These are phyloP conservation scores for Candida verbasci DNA, from an alignment of 805 yeast species.

Conservation along the genomic window DNA sequence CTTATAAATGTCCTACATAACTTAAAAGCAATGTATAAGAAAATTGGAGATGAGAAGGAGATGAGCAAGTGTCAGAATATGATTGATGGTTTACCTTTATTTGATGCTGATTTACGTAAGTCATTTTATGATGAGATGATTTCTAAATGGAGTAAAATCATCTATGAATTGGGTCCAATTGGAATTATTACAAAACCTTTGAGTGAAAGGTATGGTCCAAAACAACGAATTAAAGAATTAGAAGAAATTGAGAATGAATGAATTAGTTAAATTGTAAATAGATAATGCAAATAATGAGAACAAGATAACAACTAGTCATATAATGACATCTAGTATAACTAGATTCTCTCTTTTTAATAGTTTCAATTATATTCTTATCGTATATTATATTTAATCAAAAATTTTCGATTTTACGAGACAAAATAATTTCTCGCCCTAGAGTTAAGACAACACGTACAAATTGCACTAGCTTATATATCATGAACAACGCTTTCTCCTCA, in stretches of 20 bases:
- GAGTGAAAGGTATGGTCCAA: constrained; percentile 34
- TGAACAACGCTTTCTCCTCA: too few relatives aligned
- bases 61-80: constrained; percentile 25
- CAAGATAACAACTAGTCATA: too few relatives aligned
- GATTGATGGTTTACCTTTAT: constrained; percentile 18
- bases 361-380: too few relatives aligned
- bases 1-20: constrained; percentile 27
- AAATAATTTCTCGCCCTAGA: too few relatives aligned
- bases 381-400: too few relatives aligned
- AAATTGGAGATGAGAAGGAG: constrained; percentile 19
- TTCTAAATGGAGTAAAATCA: constrained; percentile 32
- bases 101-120: constrained; percentile 17
- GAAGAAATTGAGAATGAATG: constrained; percentile 41
- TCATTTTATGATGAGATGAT: constrained; percentile 33
- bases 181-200: constrained; percentile 38
- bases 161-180: constrained; percentile 38
- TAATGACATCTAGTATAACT: too few relatives aligned
- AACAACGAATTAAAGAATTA: constrained; percentile 28
- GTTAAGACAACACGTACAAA: too few relatives aligned
- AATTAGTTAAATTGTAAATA: constrained; percentile 2
- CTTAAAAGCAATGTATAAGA: constrained; percentile 28
- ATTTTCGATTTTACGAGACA: too few relatives aligned
- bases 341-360: too few relatives aligned
- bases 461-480: too few relatives aligned
- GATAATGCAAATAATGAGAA: too few relatives aligned